Conservation (phyloP, 1,139 yeast genomes). For the Sugiyamaella pinicola region DNA sequence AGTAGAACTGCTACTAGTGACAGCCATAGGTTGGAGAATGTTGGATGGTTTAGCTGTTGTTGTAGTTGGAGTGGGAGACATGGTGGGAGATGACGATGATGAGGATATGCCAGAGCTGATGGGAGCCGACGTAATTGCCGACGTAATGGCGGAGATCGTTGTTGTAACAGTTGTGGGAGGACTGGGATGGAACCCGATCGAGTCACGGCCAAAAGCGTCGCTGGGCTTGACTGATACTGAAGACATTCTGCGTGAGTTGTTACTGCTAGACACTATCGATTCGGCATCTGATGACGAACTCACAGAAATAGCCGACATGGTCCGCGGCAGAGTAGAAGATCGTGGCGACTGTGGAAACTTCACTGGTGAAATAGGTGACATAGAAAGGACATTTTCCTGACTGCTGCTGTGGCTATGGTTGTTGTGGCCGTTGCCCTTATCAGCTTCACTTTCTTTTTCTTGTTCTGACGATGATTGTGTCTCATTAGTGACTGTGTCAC, state of each 20-base stretch:
- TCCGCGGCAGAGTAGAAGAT: neutral
- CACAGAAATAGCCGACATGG: neutral
- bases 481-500: neutral
- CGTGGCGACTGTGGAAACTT: neutral
- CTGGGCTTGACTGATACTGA: constrained; percentile 15
- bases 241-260: constrained; percentile 17
- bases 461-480: neutral
- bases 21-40: constrained; percentile 5
- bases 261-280: neutral
- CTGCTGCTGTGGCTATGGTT: neutral
- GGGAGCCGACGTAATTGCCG: neutral
- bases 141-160: constrained; percentile 17
- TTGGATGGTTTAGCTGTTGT: neutral
- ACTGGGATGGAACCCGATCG: constrained; percentile 24
- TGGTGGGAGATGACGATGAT: neutral
- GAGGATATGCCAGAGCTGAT: neutral
- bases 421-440: neutral
- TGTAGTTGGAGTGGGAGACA: neutral
- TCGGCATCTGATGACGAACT: neutral
- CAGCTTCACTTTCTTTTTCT: neutral
- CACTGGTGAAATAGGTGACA: neutral
- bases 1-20: neutral
- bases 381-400: neutral
- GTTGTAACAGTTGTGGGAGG: constrained; percentile 23
- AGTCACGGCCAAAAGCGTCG: constrained; percentile 1